These are phyloP conservation scores for Ilex aquifolium DNA, from an alignment of 257 asterid species.

Conservation along the genomic window DNA sequence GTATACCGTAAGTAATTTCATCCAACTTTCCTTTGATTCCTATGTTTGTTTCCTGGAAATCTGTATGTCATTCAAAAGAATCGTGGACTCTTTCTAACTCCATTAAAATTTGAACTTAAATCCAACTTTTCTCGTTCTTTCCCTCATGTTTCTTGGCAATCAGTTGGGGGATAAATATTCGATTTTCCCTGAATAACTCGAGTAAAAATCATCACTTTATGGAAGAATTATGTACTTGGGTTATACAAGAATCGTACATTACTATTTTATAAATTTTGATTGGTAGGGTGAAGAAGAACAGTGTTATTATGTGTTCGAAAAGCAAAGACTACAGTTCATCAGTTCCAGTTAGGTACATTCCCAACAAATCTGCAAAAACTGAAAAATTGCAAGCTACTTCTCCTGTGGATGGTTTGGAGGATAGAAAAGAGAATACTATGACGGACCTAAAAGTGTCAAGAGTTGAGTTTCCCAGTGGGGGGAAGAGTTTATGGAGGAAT, in stretches of 20 bases:
- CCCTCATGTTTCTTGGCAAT: background rate
- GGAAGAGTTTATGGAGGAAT: constrained; percentile 11
- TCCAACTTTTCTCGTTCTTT: background rate
- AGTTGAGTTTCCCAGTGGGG: constrained; percentile 13
- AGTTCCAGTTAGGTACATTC: constrained; percentile 48
- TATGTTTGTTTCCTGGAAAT: background rate
- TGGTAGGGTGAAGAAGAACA: constrained; percentile 40
- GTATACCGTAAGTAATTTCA: constrained; percentile 3
- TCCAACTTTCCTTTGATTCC: background rate
- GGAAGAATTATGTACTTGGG: constrained; percentile 4
- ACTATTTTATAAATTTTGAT: constrained; percentile 3
- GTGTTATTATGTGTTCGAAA: constrained; percentile 29
- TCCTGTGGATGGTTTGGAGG: too few relatives aligned
- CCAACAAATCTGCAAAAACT: constrained; percentile 1
- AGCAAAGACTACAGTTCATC: constrained; percentile 49
- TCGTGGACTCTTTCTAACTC: background rate
- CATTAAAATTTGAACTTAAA: background rate
- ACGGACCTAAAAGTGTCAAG: background rate
- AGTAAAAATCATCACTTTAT: background rate
- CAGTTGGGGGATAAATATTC: background rate
- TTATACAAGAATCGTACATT: background rate
- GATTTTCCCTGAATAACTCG: background rate
- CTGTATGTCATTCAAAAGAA: background rate
- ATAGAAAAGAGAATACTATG: too few relatives aligned
- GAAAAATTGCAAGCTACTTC: too few relatives aligned